Percentiles rank a stretch among this genome's conserved stretches.
phyloP scores from a whole-genome alignment of 306 rosid genomes.

The Trifolium fragiferum region DNA sequence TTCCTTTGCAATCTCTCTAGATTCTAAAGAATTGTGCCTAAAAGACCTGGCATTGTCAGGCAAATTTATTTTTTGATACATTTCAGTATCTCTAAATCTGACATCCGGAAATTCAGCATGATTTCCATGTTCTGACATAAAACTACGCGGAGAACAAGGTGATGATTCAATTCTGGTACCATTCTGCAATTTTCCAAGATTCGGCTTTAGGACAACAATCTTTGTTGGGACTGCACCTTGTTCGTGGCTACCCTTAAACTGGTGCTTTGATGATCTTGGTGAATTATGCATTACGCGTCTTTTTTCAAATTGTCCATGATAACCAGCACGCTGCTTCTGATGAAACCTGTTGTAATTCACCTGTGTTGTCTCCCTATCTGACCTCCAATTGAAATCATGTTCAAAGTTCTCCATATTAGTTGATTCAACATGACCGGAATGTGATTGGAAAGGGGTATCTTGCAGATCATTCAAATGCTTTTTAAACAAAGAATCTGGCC shows the following conservation, averaged over 20 bases:
- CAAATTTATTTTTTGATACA: constrained; percentile 45
- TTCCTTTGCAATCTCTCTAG: constrained; percentile 81
- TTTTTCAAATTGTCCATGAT: constrained; percentile 53
- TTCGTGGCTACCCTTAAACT: constrained; percentile 49
- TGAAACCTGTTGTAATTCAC: constrained; percentile 53
- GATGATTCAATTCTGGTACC: constrained; percentile 50
- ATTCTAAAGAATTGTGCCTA: constrained; percentile 68
- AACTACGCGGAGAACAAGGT: constrained; percentile 66
- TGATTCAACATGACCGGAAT: constrained; percentile 49
- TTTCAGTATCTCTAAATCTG: constrained; percentile 54
- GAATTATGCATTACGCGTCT: constrained; percentile 49
- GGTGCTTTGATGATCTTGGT: constrained; percentile 55
- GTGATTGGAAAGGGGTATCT: constrained; percentile 53
- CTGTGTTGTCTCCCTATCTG: constrained; percentile 50
- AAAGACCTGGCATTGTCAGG: constrained; percentile 49
- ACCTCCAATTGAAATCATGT: constrained; percentile 51
- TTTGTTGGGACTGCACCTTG: constrained; percentile 64
- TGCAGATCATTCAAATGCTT: constrained; percentile 85
- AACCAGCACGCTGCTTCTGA: constrained; percentile 54
- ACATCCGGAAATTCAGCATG: constrained; percentile 50
- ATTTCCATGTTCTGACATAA: constrained; percentile 57
- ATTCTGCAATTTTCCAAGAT: constrained; percentile 69
- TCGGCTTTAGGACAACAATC: constrained; percentile 93
- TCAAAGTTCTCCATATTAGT: constrained; percentile 52
- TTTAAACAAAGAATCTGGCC: constrained; percentile 85